Base-by-base conservation (phyloP, 768 basidiomycete genomes). In the Lentinula raphanica region DNA sequence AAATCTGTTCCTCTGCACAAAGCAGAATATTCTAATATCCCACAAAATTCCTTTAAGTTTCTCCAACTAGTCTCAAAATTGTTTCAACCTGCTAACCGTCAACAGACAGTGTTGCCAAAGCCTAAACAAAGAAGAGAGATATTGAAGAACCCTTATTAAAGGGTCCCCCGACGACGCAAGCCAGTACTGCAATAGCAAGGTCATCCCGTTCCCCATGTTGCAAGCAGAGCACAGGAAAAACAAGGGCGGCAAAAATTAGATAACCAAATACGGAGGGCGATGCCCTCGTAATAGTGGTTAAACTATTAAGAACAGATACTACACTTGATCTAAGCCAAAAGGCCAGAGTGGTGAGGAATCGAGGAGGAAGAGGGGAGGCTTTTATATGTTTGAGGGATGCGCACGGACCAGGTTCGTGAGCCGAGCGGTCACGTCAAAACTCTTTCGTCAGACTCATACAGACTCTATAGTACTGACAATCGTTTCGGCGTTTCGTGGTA, bases 311-410 rank as follows among this genome's bases (percentile, higher is more conserved):
- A 90, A 90, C 89, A 91, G 88, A 90, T 92, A 91, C 89, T 90
- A 91, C 89, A 90, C 89, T 91, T 90, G 88, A 90, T 91, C 89
- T 90, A 90, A 91, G 89, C 89, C 88, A 90, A 89, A 87, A 89
- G 88, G 86, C 87, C 87, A 88, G 87, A 89, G 87, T 88, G 87
- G 87, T 87, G 79, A 86, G 59, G 79, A 76, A 57, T 64, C 62
- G n/a, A 48, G 5, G 6, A 29, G 4, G 13, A 15, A 3, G 13
- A 48, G 15, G 25, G 3, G 13, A 13, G 46, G 25, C 1, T 48
- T 48, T 48, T 48, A 48, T 48, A 48, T 25, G 45, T 0, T 15
- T 17, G 7, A n/a, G 46, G 15, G 27, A 28, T 48, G n/a, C 46
- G 46, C 46, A 48, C 46, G 28, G 46, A 48, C 46, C 46, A 48